A percentile compares a stretch with the other conserved stretches of the same genome.
Evolutionary conservation across 257 asterid genomes (phyloP).

Genomic region (Solanum pennellii): DNA sequence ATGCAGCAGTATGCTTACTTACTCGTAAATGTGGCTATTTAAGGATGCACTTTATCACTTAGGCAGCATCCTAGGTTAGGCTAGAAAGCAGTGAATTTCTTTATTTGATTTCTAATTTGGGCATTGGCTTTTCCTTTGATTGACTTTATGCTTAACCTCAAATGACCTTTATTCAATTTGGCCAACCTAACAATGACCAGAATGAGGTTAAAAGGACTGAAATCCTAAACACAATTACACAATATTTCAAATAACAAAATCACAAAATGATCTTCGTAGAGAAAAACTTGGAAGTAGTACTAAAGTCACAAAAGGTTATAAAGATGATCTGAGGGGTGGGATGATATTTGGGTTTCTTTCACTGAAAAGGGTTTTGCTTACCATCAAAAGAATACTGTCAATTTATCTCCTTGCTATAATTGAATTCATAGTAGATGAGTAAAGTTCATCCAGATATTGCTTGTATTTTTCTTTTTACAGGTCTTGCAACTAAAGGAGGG

Average conservation of each 20-base stretch:
- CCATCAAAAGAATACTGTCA: background rate
- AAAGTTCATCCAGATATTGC: background rate
- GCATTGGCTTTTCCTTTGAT: background rate
- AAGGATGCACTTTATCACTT: background rate
- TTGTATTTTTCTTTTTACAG: conserved; percentile 19
- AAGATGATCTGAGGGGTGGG: background rate
- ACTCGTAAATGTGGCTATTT: background rate
- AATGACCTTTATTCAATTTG: background rate
- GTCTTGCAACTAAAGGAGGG: conserved; percentile 61
- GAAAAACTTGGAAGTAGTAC: background rate
- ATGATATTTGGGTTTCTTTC: background rate
- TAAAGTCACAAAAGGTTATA: background rate
- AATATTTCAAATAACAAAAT: background rate
- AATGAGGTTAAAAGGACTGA: background rate
- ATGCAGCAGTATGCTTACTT: conserved; percentile 67
- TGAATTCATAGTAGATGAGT: background rate
- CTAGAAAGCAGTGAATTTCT: background rate
- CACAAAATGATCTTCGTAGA: background rate
- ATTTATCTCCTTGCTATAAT: background rate
- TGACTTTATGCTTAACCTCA: background rate
- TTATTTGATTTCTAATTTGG: background rate
- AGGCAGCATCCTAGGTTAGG: background rate
- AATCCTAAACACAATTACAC: background rate
- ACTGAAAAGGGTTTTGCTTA: background rate
- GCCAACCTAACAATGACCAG: background rate